Percentiles rank a stretch among this genome's conserved stretches.
These are phyloP conservation scores for Nothopassalora personata DNA, from an alignment of 2,329 filamentous ascomycete genomes.

Conservation along the genomic window DNA sequence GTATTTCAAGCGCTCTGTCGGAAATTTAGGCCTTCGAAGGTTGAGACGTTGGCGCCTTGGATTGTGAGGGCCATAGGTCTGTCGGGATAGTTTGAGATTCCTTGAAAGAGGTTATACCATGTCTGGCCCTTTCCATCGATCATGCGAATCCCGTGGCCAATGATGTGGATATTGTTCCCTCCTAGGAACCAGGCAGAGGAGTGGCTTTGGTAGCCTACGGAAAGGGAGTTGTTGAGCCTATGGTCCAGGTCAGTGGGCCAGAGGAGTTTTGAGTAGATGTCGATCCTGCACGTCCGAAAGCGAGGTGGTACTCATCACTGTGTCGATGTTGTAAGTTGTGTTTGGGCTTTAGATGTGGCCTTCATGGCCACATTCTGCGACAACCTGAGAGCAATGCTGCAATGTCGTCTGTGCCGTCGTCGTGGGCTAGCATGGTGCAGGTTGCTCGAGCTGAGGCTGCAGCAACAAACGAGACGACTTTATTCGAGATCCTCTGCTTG, in stretches of 20 bases:
- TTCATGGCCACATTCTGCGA: slow-evolving; percentile 42
- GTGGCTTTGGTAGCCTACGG: slow-evolving; percentile 52
- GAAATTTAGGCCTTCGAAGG: slow-evolving; percentile 46
- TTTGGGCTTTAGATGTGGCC: slow-evolving; percentile 47
- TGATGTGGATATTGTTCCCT: slow-evolving; percentile 30
- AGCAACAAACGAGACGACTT: background rate
- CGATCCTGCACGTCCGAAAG: slow-evolving; percentile 43
- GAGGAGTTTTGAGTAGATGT: slow-evolving; percentile 45
- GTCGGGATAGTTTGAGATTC: slow-evolving; percentile 28
- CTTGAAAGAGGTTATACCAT: slow-evolving; percentile 48
- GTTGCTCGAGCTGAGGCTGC: background rate
- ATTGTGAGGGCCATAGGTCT: slow-evolving; percentile 51
- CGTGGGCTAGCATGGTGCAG: background rate
- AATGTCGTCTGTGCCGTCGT: slow-evolving; percentile 38
- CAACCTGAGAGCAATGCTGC: slow-evolving; percentile 46
- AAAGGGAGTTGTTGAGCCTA: slow-evolving; percentile 48
- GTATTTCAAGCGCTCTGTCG: no score
- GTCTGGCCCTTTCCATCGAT: slow-evolving; percentile 47
- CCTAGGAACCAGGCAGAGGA: slow-evolving; percentile 52
- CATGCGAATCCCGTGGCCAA: slow-evolving; percentile 28
- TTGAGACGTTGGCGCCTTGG: slow-evolving; percentile 43
- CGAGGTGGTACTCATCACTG: slow-evolving; percentile 46
- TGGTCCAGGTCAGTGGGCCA: slow-evolving; percentile 42
- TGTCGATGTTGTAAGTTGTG: slow-evolving; percentile 45
- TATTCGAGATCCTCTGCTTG: background rate